Conservation (phyloP, 2,329 filamentous ascomycete genomes). For the Coleophoma crateriformis region DNA sequence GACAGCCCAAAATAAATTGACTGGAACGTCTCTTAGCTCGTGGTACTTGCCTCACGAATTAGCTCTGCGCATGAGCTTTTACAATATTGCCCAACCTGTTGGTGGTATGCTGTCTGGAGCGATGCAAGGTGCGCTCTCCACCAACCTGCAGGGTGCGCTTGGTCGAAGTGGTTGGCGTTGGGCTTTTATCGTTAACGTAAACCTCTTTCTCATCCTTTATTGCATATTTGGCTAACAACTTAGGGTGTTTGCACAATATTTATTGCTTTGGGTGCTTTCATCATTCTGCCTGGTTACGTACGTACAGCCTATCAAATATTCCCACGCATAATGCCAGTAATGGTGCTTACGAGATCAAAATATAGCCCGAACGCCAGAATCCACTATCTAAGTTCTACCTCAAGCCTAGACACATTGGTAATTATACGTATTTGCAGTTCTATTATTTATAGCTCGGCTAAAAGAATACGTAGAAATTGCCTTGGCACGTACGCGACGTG, state of each 20-base stretch:
- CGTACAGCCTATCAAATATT: background rate
- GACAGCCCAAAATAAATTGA: background rate
- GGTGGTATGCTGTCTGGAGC: slow-evolving; percentile 33
- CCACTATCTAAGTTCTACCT: background rate
- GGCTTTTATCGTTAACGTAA: slow-evolving; percentile 46
- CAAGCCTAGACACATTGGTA: background rate
- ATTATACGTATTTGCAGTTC: background rate
- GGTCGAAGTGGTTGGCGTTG: slow-evolving; percentile 32
- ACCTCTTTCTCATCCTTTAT: background rate
- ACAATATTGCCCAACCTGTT: slow-evolving; percentile 29
- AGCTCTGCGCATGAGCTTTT: slow-evolving; percentile 51
- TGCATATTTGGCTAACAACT: background rate
- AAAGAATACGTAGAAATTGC: background rate
- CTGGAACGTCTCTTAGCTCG: slow-evolving; percentile 28
- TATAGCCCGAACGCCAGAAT: background rate
- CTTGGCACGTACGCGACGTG: background rate
- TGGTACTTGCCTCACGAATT: slow-evolving; percentile 54
- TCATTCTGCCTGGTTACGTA: background rate
- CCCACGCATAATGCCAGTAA: background rate
- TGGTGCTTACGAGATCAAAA: background rate
- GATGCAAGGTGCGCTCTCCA: background rate
- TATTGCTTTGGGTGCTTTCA: background rate
- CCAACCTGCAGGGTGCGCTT: background rate
- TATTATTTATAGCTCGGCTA: background rate
- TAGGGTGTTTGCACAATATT: background rate